A percentile compares a stretch with the other conserved stretches of the same genome.
phyloP scores from a whole-genome alignment of 2,329 filamentous ascomycete species.

The Stemphylium vesicarium region DNA sequence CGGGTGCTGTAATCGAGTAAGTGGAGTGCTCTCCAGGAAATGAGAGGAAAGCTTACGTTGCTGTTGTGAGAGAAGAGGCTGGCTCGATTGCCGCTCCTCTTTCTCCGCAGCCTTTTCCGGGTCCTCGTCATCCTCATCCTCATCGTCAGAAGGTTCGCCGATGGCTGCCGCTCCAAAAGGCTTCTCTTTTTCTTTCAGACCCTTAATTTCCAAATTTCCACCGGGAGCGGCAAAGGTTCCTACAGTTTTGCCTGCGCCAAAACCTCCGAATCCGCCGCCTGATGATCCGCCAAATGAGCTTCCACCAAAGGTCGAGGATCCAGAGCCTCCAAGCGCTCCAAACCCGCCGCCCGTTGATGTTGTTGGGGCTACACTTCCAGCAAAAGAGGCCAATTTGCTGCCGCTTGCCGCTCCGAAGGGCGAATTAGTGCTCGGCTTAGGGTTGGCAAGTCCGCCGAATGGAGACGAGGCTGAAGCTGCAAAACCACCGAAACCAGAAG shows the following conservation, averaged over 20 bases:
- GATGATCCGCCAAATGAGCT: conserved; percentile 53
- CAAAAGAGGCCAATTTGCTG: conserved; percentile 40
- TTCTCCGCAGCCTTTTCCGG: conserved; percentile 35
- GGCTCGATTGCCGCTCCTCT: conserved; percentile 35
- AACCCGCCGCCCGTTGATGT: conserved; percentile 35
- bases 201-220: conserved; percentile 54
- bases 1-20: conserved; percentile 59
- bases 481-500: conserved; percentile 55
- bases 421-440: conserved; percentile 29
- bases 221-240: conserved; percentile 72
- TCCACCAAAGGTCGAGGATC: conserved; percentile 44
- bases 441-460: conserved; percentile 35
- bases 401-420: conserved; percentile 46
- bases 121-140: conserved; percentile 56
- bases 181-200: conserved; percentile 65
- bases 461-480: conserved; percentile 48
- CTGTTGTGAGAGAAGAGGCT: conserved; percentile 64
- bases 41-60: conserved; percentile 57
- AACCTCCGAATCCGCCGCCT: conserved; percentile 37
- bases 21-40: conserved; percentile 1
- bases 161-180: conserved; percentile 78
- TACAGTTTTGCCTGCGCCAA: conserved; percentile 50
- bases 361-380: conserved; percentile 19
- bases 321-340: conserved; percentile 43
- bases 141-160: conserved; percentile 60